phyloP scores from a whole-genome alignment of 495 filamentous ascomycete genomes.

The Penicillium daleae region DNA sequence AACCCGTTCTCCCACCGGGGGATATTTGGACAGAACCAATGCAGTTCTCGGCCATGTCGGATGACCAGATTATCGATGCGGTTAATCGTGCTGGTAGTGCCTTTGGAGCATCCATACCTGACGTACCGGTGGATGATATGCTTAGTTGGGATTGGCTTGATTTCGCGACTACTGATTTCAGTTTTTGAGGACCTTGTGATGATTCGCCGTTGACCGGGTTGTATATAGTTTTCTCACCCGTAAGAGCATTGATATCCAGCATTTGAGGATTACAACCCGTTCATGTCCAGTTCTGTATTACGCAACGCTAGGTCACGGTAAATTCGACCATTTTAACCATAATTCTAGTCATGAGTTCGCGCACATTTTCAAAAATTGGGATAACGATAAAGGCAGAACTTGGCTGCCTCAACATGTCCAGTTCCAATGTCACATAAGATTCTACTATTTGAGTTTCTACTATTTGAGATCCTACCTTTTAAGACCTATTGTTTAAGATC shows the following conservation, averaged over 20 bases:
- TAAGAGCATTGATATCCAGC: neutral
- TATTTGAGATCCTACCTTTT: too few relatives aligned
- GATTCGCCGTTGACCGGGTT: neutral
- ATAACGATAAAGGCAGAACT: too few relatives aligned
- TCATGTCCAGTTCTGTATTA: neutral
- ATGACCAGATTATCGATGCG: conserved; percentile 64
- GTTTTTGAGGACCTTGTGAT: conserved; percentile 18
- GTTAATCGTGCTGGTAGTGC: conserved; percentile 61
- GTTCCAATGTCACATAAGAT: too few relatives aligned
- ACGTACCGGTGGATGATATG: conserved; percentile 59
- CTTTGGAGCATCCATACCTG: conserved; percentile 56
- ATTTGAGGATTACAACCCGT: neutral
- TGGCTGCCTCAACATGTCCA: too few relatives aligned
- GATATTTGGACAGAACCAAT: conserved; percentile 56
- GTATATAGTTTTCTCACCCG: neutral
- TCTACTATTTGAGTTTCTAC: too few relatives aligned
- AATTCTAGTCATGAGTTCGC: too few relatives aligned
- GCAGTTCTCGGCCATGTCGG: conserved; percentile 70
- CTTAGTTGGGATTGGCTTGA: conserved; percentile 64
- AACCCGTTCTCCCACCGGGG: conserved; percentile 26
- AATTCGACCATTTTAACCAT: too few relatives aligned
- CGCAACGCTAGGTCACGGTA: too few relatives aligned
- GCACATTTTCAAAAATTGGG: too few relatives aligned
- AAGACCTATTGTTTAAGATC: too few relatives aligned
- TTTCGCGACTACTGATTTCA: conserved; percentile 55